Evolutionary conservation across 225 moss, liverwort and hornwort genomes (phyloP).

Genomic region (Polytrichum commune): DNA sequence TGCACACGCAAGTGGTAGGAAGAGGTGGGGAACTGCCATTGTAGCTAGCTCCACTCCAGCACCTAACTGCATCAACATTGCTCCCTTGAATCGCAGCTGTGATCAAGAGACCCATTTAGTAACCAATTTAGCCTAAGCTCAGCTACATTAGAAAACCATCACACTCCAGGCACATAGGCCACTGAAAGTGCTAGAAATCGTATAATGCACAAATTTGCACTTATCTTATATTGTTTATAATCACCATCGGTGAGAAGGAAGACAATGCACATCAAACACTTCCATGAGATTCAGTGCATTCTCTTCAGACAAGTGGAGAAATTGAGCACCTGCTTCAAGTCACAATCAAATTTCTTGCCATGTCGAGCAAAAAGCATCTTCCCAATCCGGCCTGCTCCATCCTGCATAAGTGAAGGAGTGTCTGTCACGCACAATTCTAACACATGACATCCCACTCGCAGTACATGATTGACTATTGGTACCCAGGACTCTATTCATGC

Average conservation of each 20-base stretch:
- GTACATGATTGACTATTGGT: too few species aligned
- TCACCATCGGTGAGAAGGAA: neutral
- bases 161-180: too few species aligned
- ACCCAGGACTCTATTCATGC: too few species aligned
- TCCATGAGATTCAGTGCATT: neutral
- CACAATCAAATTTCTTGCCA: conserved; percentile 98
- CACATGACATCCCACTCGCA: too few species aligned
- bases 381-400: conserved; percentile 95
- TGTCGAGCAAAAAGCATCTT: conserved; percentile 99
- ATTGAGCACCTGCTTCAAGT: conserved; percentile 78
- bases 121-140: neutral
- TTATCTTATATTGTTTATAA: neutral
- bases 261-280: neutral
- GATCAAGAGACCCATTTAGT: conserved; percentile 13
- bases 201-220: too few species aligned
- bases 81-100: conserved; percentile 97
- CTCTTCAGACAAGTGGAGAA: neutral
- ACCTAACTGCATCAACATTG: conserved; percentile 93
- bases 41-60: conserved; percentile 95
- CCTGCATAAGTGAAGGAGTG: conserved; percentile 35
- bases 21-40: conserved; percentile 72
- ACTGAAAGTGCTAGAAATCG: too few species aligned
- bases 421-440: too few species aligned
- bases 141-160: too few species aligned
- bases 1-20: conserved; percentile 93